A percentile compares a stretch with the other conserved stretches of the same genome.
These are phyloP conservation scores for Puccinia brachypodii DNA, from an alignment of 1,284 basidiomycete species.

Conservation along the genomic window DNA sequence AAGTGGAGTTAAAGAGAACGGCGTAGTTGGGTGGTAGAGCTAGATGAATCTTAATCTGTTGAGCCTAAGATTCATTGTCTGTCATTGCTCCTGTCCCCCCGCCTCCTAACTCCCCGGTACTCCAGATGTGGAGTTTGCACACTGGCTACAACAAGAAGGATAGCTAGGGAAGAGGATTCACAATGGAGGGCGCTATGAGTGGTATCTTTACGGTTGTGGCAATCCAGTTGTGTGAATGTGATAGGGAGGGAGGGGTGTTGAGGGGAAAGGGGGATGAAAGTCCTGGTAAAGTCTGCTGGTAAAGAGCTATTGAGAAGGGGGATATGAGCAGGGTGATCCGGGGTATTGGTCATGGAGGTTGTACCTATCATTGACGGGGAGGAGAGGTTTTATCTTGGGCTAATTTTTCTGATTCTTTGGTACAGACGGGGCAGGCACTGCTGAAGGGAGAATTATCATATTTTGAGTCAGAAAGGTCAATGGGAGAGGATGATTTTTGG, in stretches of 20 bases:
- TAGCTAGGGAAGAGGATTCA: not conserved
- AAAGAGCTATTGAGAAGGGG: not conserved
- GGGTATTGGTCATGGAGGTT: not conserved
- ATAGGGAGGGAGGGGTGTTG: not conserved
- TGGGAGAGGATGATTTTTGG: not conserved
- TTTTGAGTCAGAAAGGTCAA: not conserved
- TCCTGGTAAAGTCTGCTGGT: no score
- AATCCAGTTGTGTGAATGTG: slow-evolving; percentile 5
- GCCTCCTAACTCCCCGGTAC: no score
- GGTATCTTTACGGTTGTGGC: not conserved
- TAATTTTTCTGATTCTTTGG: not conserved
- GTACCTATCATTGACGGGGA: not conserved
- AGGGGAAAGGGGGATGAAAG: no score
- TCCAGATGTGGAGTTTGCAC: no score
- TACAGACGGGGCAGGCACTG: not conserved
- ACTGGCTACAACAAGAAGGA: no score
- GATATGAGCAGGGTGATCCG: not conserved
- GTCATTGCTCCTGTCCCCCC: no score
- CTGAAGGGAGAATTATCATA: not conserved
- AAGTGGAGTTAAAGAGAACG: no score
- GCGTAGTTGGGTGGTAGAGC: not conserved
- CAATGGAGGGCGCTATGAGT: not conserved
- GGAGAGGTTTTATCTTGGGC: not conserved
- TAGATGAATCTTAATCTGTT: not conserved
- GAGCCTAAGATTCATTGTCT: no score